Base-by-base conservation (phyloP, 2,329 filamentous ascomycete genomes). In the Xylaria sp. region DNA sequence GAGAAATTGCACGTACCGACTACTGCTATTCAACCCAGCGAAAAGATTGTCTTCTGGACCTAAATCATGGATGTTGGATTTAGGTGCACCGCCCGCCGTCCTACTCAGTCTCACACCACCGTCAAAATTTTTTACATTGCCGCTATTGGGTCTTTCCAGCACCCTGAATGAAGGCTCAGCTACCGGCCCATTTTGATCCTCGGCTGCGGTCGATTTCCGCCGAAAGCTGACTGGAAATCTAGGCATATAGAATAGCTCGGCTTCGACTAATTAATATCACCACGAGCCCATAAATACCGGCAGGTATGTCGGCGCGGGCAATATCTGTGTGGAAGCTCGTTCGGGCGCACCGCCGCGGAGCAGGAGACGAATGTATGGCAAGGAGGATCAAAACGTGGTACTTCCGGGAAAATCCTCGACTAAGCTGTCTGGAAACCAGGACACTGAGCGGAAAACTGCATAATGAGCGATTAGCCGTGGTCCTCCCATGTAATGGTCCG, bases 201-300 rank as follows among this genome's bases (percentile, higher is more conserved):
- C 86, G 72, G 87, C 84, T 70, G 84, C 85, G 83, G 85, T 84
- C 71, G 87, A 88, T 82, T 86, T 89, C 84, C 88, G 87, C 86
- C 86, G 84, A 72, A 89, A 89, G 71, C 84, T 82, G 77, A 86
- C 85, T 71, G 86, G 85, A 80, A 90, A 89, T 81, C 86, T 88
- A 87, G 86, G 86, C 88, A 90, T 90, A 80, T 84, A 84, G 82
- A 81, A 78, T 70, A 76, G 74, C 71, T 77, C 73, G 61, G 70
- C 70, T 72, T n/a, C 63, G 63, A 59, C 61, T 62, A 64, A 64
- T 69, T 65, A 46, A 37, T 60, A 68, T 74, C 68, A 73, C 60
- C 58, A 71, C 34, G 71, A 73, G 70, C 76, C 76, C 75, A 76
- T 76, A 74, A 74, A 77, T 69, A 65, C 64, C 39, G 52, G 46